phyloP scores from a whole-genome alignment of 129 eudicot species.

The Silybum marianum region DNA sequence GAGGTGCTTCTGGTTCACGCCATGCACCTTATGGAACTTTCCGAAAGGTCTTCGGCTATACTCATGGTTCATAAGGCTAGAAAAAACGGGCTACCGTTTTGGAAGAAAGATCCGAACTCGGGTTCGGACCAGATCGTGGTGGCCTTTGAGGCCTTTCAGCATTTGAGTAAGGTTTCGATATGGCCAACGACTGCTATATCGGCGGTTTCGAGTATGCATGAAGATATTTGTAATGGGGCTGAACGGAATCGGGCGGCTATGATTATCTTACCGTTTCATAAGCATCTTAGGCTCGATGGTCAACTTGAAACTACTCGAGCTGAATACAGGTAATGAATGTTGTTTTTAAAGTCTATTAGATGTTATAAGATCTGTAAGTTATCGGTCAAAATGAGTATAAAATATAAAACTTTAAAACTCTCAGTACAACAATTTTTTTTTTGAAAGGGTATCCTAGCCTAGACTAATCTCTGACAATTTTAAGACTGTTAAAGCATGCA shows the following conservation, averaged over 20 bases:
- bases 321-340: slow-evolving; percentile 36
- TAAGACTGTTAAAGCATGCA: no score
- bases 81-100: slow-evolving; percentile 74
- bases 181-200: slow-evolving; percentile 82
- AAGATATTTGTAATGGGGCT: slow-evolving; percentile 65
- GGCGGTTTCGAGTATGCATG: slow-evolving; percentile 61
- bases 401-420: not conserved
- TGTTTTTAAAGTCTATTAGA: not conserved
- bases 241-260: slow-evolving; percentile 61
- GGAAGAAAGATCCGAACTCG: slow-evolving; percentile 56
- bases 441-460: no score
- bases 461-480: no score
- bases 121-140: slow-evolving; percentile 60
- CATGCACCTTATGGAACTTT: slow-evolving; percentile 89
- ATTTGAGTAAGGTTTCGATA: slow-evolving; percentile 57
- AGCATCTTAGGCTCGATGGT: slow-evolving; percentile 68
- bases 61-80: slow-evolving; percentile 81
- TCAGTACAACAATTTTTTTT: not conserved
- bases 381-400: not conserved
- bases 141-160: slow-evolving; percentile 76
- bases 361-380: not conserved
- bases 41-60: slow-evolving; percentile 84
- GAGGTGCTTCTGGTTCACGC: slow-evolving; percentile 75
- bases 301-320: slow-evolving; percentile 67
- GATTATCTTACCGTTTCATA: slow-evolving; percentile 82